Conservation (phyloP, 805 yeast species). For the Ogataea paradorogensis region DNA sequence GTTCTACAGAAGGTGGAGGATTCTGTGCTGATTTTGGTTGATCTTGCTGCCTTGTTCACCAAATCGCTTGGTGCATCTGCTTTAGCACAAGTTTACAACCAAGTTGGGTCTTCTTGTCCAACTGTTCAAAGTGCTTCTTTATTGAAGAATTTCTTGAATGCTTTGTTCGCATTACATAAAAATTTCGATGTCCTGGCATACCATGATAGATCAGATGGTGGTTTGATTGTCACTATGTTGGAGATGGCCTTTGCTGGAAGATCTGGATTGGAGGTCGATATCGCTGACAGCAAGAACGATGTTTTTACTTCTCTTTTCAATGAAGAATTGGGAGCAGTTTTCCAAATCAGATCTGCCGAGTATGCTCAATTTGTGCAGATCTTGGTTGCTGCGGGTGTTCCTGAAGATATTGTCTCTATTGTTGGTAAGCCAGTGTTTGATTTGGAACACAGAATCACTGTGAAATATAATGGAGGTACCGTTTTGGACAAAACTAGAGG, state of each 20-base stretch:
- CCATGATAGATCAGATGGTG: slow-evolving; percentile 98
- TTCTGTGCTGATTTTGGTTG: slow-evolving; percentile 73
- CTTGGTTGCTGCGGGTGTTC: slow-evolving; percentile 58
- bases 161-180: slow-evolving; percentile 72
- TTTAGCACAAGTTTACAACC: slow-evolving; percentile 86
- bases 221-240: slow-evolving; percentile 74
- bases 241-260: slow-evolving; percentile 99
- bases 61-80: slow-evolving; percentile 90
- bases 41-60: slow-evolving; percentile 54
- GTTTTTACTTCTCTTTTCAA: slow-evolving; percentile 65
- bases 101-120: slow-evolving; percentile 81
- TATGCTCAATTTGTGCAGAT: slow-evolving; percentile 52
- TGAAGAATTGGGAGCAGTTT: slow-evolving; percentile 95
- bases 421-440: slow-evolving; percentile 69
- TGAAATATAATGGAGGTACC: slow-evolving; percentile 43
- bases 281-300: slow-evolving; percentile 37
- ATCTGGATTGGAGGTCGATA: slow-evolving; percentile 65
- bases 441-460: slow-evolving; percentile 43
- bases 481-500: slow-evolving; percentile 60
- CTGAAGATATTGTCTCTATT: slow-evolving; percentile 48
- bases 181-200: slow-evolving; percentile 70
- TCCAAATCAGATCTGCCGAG: slow-evolving; percentile 68
- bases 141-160: slow-evolving; percentile 66
- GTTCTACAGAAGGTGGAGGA: slow-evolving; percentile 50
- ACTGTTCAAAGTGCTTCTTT: slow-evolving; percentile 66